These are phyloP conservation scores for Fusarium humuli DNA, from an alignment of 2,329 filamentous ascomycete species.

Conservation along the genomic window DNA sequence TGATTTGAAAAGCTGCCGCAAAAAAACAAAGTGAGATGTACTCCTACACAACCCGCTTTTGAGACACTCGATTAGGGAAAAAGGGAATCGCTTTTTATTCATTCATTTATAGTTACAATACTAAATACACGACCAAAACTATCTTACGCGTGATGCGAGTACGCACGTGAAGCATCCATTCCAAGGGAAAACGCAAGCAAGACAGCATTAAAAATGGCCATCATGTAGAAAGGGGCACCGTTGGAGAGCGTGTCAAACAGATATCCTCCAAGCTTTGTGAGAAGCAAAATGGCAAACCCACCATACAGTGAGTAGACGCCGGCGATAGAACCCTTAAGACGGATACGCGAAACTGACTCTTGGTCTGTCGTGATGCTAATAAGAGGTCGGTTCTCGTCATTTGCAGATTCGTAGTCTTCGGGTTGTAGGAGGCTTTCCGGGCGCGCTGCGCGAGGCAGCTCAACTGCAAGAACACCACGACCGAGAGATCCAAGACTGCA, in stretches of 20 bases:
- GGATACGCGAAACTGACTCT: constrained; percentile 60
- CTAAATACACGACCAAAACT: not conserved
- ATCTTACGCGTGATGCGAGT: constrained; percentile 42
- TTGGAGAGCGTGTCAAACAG: constrained; percentile 81
- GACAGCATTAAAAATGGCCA: constrained; percentile 86
- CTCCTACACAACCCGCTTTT: not conserved
- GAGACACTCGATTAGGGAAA: not conserved
- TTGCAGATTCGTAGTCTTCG: constrained; percentile 56
- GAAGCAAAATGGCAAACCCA: constrained; percentile 86
- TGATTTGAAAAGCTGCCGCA: not conserved
- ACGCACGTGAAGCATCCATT: constrained; percentile 61
- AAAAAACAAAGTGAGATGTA: not conserved
- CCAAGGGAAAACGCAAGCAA: constrained; percentile 69
- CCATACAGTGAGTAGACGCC: constrained; percentile 94
- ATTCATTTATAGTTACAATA: constrained; percentile 23
- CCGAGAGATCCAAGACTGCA: constrained; percentile 92
- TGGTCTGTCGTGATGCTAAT: constrained; percentile 50
- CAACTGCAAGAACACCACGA: constrained; percentile 75
- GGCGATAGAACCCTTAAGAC: constrained; percentile 91
- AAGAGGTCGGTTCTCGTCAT: constrained; percentile 54
- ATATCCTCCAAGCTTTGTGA: constrained; percentile 90
- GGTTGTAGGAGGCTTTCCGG: constrained; percentile 47
- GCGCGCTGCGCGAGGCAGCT: constrained; percentile 49
- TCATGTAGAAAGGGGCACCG: constrained; percentile 92
- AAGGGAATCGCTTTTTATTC: constrained; percentile 31